Conservation (phyloP, 2,329 filamentous ascomycete species). For the Paecilomyces sp. region DNA sequence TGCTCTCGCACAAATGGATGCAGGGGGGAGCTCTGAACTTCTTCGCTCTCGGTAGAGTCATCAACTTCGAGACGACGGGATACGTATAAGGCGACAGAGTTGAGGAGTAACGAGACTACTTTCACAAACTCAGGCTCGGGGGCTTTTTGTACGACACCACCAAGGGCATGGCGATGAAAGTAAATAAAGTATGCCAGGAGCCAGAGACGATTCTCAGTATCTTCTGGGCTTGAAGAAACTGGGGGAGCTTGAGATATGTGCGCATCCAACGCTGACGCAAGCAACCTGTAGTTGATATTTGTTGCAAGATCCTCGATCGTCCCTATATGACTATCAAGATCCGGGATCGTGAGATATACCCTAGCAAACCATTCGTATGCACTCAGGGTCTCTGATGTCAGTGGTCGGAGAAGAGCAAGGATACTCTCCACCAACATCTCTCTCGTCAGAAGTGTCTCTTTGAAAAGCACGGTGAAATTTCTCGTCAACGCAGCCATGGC, state of each 20-base stretch:
- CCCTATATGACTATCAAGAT: constrained; percentile 30
- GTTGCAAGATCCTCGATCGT: constrained; percentile 37
- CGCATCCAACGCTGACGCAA: constrained; percentile 31
- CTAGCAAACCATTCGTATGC: constrained; percentile 40
- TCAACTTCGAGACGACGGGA: constrained; percentile 42
- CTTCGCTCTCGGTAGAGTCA: constrained; percentile 20
- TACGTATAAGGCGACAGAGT: constrained; percentile 50
- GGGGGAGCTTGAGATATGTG: constrained; percentile 18
- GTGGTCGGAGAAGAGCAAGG: constrained; percentile 35
- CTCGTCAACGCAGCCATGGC: constrained; percentile 30
- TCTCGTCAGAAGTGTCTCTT: constrained; percentile 14
- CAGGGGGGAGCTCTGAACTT: constrained; percentile 22
- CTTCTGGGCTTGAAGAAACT: constrained; percentile 21
- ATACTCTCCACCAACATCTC: constrained; percentile 24
- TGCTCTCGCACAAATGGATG: constrained; percentile 56
- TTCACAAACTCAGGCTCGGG: constrained; percentile 49
- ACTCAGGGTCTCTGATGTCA: constrained; percentile 36
- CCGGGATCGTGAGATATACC: constrained; percentile 40
- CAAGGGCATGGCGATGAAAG: constrained; percentile 45
- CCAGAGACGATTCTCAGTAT: constrained; percentile 43
- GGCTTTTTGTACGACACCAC: constrained; percentile 28
- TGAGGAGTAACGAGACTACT: constrained; percentile 50
- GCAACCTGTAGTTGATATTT: constrained; percentile 45
- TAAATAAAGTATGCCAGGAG: constrained; percentile 55
- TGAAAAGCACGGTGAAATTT: constrained; percentile 13